Evolutionary conservation across 1,284 basidiomycete genomes (phyloP).

Genomic region (Boletellus dicymbophilus): DNA sequence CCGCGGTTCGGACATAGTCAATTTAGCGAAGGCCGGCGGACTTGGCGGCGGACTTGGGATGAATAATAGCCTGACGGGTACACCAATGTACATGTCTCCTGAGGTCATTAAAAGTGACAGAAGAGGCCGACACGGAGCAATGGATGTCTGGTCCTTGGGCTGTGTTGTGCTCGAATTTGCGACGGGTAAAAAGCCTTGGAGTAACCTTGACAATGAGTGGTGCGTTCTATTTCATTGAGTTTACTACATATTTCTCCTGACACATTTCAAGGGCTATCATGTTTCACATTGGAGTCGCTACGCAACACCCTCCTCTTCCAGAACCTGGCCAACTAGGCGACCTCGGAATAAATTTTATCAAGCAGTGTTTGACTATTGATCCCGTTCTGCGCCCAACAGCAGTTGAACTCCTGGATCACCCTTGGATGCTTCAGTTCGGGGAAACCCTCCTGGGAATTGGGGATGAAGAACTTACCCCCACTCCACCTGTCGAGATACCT

Average conservation of each 20-base stretch:
- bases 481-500: slow-evolving; percentile 48
- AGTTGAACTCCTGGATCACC: slow-evolving; percentile 82
- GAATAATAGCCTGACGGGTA: slow-evolving; percentile 88
- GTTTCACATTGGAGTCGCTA: slow-evolving; percentile 99
- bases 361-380: slow-evolving; percentile 90
- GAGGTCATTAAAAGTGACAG: slow-evolving; percentile 96
- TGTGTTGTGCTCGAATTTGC: slow-evolving; percentile 97
- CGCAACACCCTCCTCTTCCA: slow-evolving; percentile 94
- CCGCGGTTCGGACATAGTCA: slow-evolving; percentile 43
- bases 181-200: slow-evolving; percentile 97
- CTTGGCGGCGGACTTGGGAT: slow-evolving; percentile 49
- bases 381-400: slow-evolving; percentile 86
- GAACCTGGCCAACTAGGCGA: slow-evolving; percentile 90
- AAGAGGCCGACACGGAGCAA: slow-evolving; percentile 89
- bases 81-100: slow-evolving; percentile 99
- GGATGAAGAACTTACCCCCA: slow-evolving; percentile 58
- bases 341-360: slow-evolving; percentile 93
- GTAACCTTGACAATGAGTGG: slow-evolving; percentile 99
- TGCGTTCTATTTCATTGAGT: slow-evolving; percentile 38
- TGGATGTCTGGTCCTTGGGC: slow-evolving; percentile 98
- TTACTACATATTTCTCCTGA: slow-evolving; percentile 1
- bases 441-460: slow-evolving; percentile 68
- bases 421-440: slow-evolving; percentile 88
- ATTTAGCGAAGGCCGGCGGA: slow-evolving; percentile 31
- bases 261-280: slow-evolving; percentile 78